Conservation (phyloP, 139 green algal genomes). For the Auxenochlorella pyrenoidosa region DNA sequence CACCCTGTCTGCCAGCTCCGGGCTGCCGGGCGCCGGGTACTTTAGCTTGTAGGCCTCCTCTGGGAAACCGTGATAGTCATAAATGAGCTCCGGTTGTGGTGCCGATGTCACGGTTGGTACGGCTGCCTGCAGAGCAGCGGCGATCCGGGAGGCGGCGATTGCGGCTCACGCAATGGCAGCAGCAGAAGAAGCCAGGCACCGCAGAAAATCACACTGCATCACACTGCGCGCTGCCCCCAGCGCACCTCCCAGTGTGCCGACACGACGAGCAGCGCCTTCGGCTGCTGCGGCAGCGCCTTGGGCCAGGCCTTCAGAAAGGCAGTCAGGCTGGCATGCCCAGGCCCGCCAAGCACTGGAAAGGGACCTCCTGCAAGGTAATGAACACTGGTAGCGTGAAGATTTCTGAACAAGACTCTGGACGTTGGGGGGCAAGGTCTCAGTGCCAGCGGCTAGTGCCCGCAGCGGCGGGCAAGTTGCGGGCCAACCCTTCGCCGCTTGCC, state of each 20-base stretch:
- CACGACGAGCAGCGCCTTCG: slow-evolving; percentile 53
- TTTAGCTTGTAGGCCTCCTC: slow-evolving; percentile 60
- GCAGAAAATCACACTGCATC: too few species aligned
- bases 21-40: slow-evolving; percentile 67
- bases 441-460: too few species aligned
- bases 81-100: slow-evolving; percentile 56
- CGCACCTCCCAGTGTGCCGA: slow-evolving; percentile 61
- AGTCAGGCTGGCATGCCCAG: slow-evolving; percentile 9
- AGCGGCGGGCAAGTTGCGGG: too few species aligned
- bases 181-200: not conserved
- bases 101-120: slow-evolving; percentile 44
- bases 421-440: too few species aligned
- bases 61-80: slow-evolving; percentile 84
- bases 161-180: not conserved
- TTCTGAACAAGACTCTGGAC: not conserved
- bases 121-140: slow-evolving; percentile 17
- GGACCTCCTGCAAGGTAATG: slow-evolving; percentile 11
- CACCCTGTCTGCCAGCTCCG: slow-evolving; percentile 56
- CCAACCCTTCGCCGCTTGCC: not conserved
- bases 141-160: not conserved
- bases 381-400: not conserved
- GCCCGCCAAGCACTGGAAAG: slow-evolving; percentile 35
- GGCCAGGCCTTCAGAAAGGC: slow-evolving; percentile 6
- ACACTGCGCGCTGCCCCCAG: not conserved
- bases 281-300: not conserved